Conservation (phyloP, 768 basidiomycete genomes). For the Pleurotus djamor region DNA sequence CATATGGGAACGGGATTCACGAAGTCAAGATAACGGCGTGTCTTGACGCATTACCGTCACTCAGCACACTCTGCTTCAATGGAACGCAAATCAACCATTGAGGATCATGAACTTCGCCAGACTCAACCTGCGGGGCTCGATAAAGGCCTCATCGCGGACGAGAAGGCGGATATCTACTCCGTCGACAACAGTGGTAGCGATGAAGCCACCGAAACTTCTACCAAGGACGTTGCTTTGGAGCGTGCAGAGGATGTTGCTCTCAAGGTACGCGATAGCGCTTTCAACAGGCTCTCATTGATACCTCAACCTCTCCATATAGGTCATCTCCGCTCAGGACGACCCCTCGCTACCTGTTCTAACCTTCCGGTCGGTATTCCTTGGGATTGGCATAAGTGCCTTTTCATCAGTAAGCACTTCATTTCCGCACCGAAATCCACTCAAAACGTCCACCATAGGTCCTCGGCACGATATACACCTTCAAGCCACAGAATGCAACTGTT, state of each 20-base stretch:
- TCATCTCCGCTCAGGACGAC: conserved; percentile 48
- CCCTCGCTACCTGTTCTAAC: conserved; percentile 44
- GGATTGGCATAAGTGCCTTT: conserved; percentile 47
- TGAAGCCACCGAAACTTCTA: neutral
- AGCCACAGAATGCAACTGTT: conserved; percentile 46
- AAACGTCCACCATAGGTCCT: conserved; percentile 21
- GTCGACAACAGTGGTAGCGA: neutral
- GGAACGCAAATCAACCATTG: neutral
- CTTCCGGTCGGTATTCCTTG: conserved; percentile 46
- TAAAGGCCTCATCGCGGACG: no score
- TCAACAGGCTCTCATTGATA: no score
- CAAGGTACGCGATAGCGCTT: no score
- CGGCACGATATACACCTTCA: conserved; percentile 34
- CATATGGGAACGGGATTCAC: neutral
- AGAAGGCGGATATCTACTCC: neutral
- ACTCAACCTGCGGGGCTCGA: neutral
- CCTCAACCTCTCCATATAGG: no score
- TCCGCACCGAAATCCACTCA: neutral
- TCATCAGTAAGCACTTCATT: conserved; percentile 24
- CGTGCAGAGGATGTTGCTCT: conserved; percentile 15
- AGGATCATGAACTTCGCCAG: neutral
- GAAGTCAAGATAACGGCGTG: neutral
- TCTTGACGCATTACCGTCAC: neutral
- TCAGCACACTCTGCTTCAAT: neutral
- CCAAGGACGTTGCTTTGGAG: neutral